These are phyloP conservation scores for Wickerhamiella pararugosa DNA, from an alignment of 1,139 yeast species.

Conservation along the genomic window DNA sequence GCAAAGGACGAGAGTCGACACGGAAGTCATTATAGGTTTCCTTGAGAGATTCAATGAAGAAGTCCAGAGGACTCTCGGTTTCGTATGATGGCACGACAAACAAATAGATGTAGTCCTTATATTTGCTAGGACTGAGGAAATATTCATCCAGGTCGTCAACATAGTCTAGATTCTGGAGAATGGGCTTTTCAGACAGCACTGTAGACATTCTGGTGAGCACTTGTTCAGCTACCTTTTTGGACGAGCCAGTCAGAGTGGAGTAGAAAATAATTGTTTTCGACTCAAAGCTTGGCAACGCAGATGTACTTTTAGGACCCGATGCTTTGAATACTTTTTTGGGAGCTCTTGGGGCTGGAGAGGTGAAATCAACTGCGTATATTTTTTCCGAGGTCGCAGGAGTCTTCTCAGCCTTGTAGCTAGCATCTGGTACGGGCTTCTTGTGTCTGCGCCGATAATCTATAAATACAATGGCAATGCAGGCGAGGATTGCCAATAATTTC, in stretches of 20 bases:
- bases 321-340: too few relatives aligned
- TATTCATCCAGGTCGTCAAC: constrained; percentile 73
- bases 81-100: constrained; percentile 82
- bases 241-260: constrained; percentile 73
- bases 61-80: constrained; percentile 84
- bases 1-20: constrained; percentile 64
- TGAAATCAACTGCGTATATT: too few relatives aligned
- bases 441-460: too few relatives aligned
- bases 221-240: constrained; percentile 50
- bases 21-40: constrained; percentile 80
- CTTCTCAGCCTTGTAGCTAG: too few relatives aligned
- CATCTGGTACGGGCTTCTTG: too few relatives aligned
- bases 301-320: too few relatives aligned
- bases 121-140: constrained; percentile 48
- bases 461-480: too few relatives aligned
- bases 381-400: too few relatives aligned
- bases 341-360: too few relatives aligned
- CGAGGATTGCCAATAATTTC: too few relatives aligned
- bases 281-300: constrained; percentile 15
- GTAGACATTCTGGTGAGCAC: constrained; percentile 28
- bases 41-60: constrained; percentile 60
- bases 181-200: constrained; percentile 32
- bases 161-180: constrained; percentile 58
- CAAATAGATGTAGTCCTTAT: constrained; percentile 39
- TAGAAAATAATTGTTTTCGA: constrained; percentile 45